A percentile compares a stretch with the other conserved stretches of the same genome.
These are phyloP conservation scores for Cetraspora pellucida DNA, from an alignment of 192 early-diverging fungal genomes.

Conservation along the genomic window DNA sequence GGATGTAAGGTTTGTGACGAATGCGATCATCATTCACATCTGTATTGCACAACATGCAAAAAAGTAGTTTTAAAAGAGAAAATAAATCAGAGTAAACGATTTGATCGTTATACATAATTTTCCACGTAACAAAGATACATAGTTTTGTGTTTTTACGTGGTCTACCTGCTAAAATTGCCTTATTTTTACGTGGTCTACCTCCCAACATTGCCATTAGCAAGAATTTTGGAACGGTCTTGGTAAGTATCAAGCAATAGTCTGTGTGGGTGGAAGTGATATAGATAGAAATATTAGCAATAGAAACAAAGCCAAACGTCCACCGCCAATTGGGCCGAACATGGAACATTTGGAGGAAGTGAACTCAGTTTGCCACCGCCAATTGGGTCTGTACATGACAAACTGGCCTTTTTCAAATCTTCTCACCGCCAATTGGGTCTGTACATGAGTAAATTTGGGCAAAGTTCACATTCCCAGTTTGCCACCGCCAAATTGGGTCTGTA, in stretches of 20 bases:
- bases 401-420: slow-evolving; percentile 15
- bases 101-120: too few relatives aligned
- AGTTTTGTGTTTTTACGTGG: too few relatives aligned
- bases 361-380: slow-evolving; percentile 14
- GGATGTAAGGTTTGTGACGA: neutral
- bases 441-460: slow-evolving; percentile 20
- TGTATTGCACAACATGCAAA: too few relatives aligned
- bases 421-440: slow-evolving; percentile 23
- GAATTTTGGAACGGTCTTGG: too few relatives aligned
- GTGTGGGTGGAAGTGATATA: too few relatives aligned
- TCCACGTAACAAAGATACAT: too few relatives aligned
- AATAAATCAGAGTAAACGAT: too few relatives aligned
- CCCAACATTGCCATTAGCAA: too few relatives aligned
- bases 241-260: too few relatives aligned
- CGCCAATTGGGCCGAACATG: neutral
- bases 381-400: slow-evolving; percentile 18
- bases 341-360: slow-evolving; percentile 11
- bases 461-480: slow-evolving; percentile 18
- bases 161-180: too few relatives aligned
- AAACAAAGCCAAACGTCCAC: slow-evolving; percentile 4
- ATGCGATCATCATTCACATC: neutral
- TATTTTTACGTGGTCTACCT: too few relatives aligned
- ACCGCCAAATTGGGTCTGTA: slow-evolving; percentile 17
- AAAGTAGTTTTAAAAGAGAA: neutral
- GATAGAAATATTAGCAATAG: too few relatives aligned